Conservation (phyloP, 495 filamentous ascomycete genomes). For the Talaromyces wortmannii region DNA sequence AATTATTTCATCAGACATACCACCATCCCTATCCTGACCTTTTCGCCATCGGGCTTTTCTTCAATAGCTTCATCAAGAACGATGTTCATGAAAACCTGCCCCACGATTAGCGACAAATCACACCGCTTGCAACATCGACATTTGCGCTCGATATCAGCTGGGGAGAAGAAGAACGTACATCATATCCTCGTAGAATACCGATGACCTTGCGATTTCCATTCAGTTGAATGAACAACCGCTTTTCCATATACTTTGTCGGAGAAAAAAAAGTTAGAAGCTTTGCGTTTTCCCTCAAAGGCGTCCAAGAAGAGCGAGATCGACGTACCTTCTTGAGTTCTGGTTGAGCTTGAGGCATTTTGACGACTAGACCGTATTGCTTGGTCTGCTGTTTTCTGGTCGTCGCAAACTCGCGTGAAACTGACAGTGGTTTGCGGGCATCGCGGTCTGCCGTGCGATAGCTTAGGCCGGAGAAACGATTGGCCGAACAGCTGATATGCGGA, state of each 20-base stretch:
- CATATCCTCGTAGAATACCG: constrained; percentile 89
- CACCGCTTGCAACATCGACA: background rate
- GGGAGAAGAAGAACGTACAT: constrained; percentile 51
- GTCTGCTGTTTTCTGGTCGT: background rate
- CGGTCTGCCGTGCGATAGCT: background rate
- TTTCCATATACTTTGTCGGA: constrained; percentile 87
- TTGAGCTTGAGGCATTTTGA: constrained; percentile 95
- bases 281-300: background rate
- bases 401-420: background rate
- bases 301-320: background rate
- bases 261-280: constrained; percentile 5
- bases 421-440: background rate
- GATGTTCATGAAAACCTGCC: constrained; percentile 94
- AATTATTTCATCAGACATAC: constrained; percentile 44
- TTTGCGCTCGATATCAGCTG: background rate
- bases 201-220: constrained; percentile 98
- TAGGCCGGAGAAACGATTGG: constrained; percentile 3
- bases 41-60: constrained; percentile 88
- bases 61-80: constrained; percentile 97
- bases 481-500: constrained; percentile 5
- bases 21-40: constrained; percentile 85
- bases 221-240: constrained; percentile 93
- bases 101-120: background rate
- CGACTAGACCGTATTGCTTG: constrained; percentile 2
- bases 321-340: constrained; percentile 95